Base-by-base conservation (phyloP, 2,329 filamentous ascomycete species). In the Thermoascus crustaceus region DNA sequence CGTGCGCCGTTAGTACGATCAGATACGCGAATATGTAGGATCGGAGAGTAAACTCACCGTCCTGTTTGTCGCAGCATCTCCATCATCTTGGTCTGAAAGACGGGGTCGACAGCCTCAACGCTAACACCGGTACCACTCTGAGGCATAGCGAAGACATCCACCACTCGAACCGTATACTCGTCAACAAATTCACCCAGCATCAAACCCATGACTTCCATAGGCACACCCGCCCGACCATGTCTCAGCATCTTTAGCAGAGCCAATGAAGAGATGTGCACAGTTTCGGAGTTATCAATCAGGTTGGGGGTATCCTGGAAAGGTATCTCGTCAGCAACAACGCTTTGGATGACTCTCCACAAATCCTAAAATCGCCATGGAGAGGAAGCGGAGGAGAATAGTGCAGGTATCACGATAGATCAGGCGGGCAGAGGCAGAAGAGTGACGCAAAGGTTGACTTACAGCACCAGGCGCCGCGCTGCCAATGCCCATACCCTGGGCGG, bases 81-180 rank as follows among this genome's bases (percentile, higher is more conserved):
- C 91, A 98, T 98, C 91, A 98, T 98, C 75, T 95, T 98, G 55
- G 87, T 95, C 70, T 98, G 91, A 65, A 98, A 98, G 21, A 98
- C 91, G 7, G 88, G 87, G 60, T 98, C 91, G 45, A 98, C 91
- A 34, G 91, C 93, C 67, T 98, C 91, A 54, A 98, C 91, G 65
- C 86, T 94, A 50, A 98, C 91, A 50, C 91, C 91, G 1, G 91
- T 98, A 67, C 91, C 91, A 52, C 88, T 95, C 62, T 98, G 91
- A 13, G 91, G 91, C 91, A 98, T 98, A 41, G 91, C 91, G 65
- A 98, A 98, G 18, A 98, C 91, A 65, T 98, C 91, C 48, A 96
- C 89, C 9, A 98, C 91, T 49, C 89, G 82, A 44, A 98, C 91
- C 40, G 91, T 98, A 67, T 95, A 98, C 68, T 96, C 91, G 58